Percentiles rank a stretch among this genome's conserved stretches.
Evolutionary conservation across 2,329 filamentous ascomycete species (phyloP).

Genomic region (Diaporthe helianthi): DNA sequence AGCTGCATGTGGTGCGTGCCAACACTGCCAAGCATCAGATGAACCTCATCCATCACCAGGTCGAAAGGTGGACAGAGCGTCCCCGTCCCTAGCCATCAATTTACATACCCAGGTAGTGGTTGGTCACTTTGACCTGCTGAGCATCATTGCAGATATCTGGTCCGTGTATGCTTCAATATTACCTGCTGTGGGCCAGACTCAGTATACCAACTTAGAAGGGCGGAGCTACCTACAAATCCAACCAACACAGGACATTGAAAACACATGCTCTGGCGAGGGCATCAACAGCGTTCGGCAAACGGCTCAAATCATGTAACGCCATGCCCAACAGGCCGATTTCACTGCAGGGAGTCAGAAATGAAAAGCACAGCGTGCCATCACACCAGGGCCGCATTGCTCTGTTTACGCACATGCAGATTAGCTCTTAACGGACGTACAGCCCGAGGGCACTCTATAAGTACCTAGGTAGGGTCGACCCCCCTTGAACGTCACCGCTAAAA

Average conservation of each 20-base stretch:
- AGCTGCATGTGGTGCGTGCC: not conserved
- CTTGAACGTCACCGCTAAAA: no score
- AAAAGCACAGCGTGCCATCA: not conserved
- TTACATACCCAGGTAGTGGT: no score
- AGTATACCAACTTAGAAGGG: no score
- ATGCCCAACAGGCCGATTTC: not conserved
- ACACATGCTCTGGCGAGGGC: not conserved
- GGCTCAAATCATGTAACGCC: not conserved
- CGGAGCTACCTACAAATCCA: no score
- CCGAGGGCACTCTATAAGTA: not conserved
- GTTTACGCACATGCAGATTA: not conserved
- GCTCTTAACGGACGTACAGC: not conserved
- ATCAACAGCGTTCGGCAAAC: not conserved
- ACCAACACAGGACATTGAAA: no score
- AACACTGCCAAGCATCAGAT: conserved; percentile 9
- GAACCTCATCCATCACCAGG: not conserved
- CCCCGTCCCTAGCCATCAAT: not conserved
- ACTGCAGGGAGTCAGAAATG: not conserved
- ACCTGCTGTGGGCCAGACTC: no score
- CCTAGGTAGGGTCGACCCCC: no score
- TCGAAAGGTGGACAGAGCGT: not conserved
- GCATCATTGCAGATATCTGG: not conserved
- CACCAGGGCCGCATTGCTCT: not conserved
- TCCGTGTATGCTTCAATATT: not conserved
- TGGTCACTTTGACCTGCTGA: not conserved